phyloP scores from a whole-genome alignment of 805 yeast genomes.

The Naumovozyma dairenensis region DNA sequence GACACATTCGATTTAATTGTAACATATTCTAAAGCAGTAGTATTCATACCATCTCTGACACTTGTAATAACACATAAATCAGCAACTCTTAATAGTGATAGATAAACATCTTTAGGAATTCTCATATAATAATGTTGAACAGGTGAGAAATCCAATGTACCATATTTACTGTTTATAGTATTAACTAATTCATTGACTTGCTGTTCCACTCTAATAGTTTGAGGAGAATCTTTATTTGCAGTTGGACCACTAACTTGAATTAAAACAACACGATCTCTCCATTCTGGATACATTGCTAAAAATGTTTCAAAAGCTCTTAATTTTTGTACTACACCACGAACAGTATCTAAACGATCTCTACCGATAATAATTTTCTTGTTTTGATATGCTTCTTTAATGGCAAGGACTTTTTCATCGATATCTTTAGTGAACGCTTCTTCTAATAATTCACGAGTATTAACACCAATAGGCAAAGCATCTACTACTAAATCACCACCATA shows the following conservation, averaged over 20 bases:
- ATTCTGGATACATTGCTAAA: constrained; percentile 83
- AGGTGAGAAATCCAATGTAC: constrained; percentile 74
- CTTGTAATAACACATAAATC: constrained; percentile 85
- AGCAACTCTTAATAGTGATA: constrained; percentile 79
- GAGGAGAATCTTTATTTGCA: constrained; percentile 24
- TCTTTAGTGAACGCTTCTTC: constrained; percentile 39
- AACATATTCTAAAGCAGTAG: constrained; percentile 87
- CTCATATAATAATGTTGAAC: constrained; percentile 89
- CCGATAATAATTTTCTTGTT: constrained; percentile 80
- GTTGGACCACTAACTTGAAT: constrained; percentile 84
- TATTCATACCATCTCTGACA: constrained; percentile 92
- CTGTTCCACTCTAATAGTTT: constrained; percentile 56
- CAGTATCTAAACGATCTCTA: constrained; percentile 84
- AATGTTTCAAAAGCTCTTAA: constrained; percentile 84
- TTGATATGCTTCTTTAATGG: constrained; percentile 52
- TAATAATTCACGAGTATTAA: constrained; percentile 63
- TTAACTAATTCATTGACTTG: constrained; percentile 76
- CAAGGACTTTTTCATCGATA: constrained; percentile 53
- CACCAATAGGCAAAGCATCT: constrained; percentile 79
- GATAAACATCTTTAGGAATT: constrained; percentile 77
- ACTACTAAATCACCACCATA: constrained; percentile 73
- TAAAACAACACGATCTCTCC: constrained; percentile 77
- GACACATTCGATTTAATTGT: constrained; percentile 60
- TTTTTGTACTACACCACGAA: constrained; percentile 90
- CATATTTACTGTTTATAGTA: constrained; percentile 76